These are phyloP conservation scores for Trichoderma koningii DNA, from an alignment of 2,329 filamentous ascomycete species.

Conservation along the genomic window DNA sequence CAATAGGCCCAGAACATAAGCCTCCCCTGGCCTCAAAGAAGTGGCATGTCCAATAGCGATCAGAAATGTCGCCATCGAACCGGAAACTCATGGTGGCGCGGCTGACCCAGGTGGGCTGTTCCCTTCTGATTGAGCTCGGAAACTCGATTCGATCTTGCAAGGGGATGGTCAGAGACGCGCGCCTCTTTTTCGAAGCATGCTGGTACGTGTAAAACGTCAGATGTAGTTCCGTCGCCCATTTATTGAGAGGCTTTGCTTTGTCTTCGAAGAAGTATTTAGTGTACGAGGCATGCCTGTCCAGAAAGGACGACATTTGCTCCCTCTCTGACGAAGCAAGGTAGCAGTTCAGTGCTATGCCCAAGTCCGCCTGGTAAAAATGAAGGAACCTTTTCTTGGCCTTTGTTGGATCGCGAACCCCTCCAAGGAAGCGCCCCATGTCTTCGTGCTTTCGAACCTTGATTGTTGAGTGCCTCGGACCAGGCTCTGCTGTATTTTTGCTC, in stretches of 20 bases:
- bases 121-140: not conserved
- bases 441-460: not conserved
- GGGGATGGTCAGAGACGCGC: not conserved
- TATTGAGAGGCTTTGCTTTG: not conserved
- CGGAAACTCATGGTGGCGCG: not conserved
- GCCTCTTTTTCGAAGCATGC: not conserved
- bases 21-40: not conserved
- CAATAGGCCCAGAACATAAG: not conserved
- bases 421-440: not conserved
- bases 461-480: not conserved
- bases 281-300: not conserved
- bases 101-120: not conserved
- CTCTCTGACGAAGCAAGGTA: conserved; percentile 2
- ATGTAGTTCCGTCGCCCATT: conserved; percentile 8
- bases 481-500: not conserved
- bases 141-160: not conserved
- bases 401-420: not conserved
- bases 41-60: not conserved
- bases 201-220: not conserved
- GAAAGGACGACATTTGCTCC: not conserved
- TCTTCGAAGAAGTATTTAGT: not conserved
- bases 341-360: not conserved
- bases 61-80: conserved; percentile 7
- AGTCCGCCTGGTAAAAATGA: not conserved
- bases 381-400: not conserved